These are phyloP conservation scores for Huntiella omanensis DNA, from an alignment of 2,329 filamentous ascomycete genomes.

Conservation along the genomic window DNA sequence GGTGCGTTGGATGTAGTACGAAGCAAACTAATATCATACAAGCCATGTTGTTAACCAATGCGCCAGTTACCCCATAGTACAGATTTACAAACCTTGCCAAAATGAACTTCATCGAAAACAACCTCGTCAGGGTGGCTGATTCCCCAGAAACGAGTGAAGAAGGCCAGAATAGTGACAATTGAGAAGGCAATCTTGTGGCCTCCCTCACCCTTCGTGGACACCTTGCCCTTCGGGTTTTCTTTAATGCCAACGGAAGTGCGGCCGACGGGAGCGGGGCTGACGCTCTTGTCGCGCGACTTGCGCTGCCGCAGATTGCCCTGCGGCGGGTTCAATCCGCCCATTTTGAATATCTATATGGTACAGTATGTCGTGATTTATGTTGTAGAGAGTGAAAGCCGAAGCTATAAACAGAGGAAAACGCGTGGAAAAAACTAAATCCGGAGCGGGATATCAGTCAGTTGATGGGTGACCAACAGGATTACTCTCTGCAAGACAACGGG, in stretches of 20 bases:
- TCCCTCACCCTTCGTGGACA: conserved; percentile 40
- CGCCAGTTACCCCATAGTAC: not conserved
- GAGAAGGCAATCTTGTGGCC: conserved; percentile 66
- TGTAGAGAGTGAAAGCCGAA: not conserved
- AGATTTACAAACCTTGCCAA: conserved; percentile 63
- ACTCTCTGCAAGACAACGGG: not conserved
- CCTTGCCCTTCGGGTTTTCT: conserved; percentile 14
- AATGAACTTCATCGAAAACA: conserved; percentile 97
- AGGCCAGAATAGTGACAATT: conserved; percentile 66
- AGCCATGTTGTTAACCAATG: not conserved
- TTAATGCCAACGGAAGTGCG: conserved; percentile 24
- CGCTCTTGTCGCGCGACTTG: conserved; percentile 33
- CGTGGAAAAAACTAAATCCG: not conserved
- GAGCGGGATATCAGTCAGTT: not conserved
- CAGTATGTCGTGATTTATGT: not conserved
- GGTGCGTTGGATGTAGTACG: conserved; percentile 79
- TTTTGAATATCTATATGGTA: conserved; percentile 16
- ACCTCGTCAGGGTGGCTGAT: conserved; percentile 92
- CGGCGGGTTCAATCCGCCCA: conserved; percentile 30
- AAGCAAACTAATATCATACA: conserved; percentile 36
- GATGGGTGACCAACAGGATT: not conserved
- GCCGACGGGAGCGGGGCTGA: conserved; percentile 18
- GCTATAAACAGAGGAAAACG: not conserved
- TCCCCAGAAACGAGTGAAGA: conserved; percentile 85
- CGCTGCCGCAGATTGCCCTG: conserved; percentile 42